Evolutionary conservation across 768 basidiomycete species (phyloP).

Genomic region (Hebeloma cylindrosporum): DNA sequence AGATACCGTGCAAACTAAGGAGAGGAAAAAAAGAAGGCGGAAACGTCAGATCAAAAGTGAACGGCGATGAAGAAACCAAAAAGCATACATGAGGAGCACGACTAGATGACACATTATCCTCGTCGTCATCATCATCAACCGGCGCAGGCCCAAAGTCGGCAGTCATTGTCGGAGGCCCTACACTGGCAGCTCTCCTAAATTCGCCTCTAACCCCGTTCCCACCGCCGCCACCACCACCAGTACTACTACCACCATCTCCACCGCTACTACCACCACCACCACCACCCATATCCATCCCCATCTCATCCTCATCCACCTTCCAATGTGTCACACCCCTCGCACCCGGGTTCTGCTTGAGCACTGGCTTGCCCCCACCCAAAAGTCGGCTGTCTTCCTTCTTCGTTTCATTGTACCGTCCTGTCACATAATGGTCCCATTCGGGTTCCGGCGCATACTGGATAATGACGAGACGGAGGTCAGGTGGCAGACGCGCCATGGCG

Average conservation of each 20-base stretch:
- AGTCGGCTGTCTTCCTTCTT: constrained; percentile 77
- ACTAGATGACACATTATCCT: constrained; percentile 44
- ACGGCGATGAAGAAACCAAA: constrained; percentile 10
- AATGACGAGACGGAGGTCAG: constrained; percentile 68
- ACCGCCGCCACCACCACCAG: constrained; percentile 4
- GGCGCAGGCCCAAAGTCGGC: constrained; percentile 35
- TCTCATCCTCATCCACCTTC: constrained; percentile 72
- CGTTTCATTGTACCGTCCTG: constrained; percentile 81
- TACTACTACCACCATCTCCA: constrained; percentile 12
- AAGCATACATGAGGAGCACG: constrained; percentile 44
- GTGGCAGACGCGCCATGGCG: constrained; percentile 85
- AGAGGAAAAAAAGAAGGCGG: neutral
- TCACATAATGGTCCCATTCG: constrained; percentile 89
- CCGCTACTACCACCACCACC: constrained; percentile 18
- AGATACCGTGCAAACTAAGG: constrained; percentile 78
- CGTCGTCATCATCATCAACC: constrained; percentile 45
- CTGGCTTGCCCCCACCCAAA: constrained; percentile 85
- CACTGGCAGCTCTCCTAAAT: constrained; percentile 50
- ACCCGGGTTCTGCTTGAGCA: constrained; percentile 39
- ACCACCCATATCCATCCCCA: constrained; percentile 10
- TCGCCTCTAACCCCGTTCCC: constrained; percentile 46
- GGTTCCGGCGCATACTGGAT: constrained; percentile 68
- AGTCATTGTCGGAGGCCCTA: constrained; percentile 43
- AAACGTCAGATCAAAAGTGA: neutral
- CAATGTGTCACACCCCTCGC: constrained; percentile 42